These are phyloP conservation scores for Diaporthe citriasiana DNA, from an alignment of 2,329 filamentous ascomycete genomes.

Conservation along the genomic window DNA sequence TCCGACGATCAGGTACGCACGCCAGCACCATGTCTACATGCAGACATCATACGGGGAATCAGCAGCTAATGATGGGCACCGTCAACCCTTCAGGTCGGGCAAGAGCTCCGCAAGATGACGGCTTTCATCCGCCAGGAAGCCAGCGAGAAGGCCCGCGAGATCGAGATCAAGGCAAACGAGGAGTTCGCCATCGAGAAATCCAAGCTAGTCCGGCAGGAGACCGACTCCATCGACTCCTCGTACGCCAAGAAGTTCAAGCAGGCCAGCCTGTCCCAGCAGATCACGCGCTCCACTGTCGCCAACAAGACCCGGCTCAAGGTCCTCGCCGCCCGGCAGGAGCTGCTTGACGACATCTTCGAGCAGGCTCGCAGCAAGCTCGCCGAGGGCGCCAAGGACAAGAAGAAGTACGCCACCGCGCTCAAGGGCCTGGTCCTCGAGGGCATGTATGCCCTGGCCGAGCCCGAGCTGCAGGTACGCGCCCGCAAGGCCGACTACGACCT, in stretches of 20 bases:
- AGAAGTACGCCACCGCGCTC: slow-evolving; percentile 81
- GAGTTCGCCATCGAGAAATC: slow-evolving; percentile 99
- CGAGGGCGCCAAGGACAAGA: slow-evolving; percentile 75
- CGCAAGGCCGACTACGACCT: slow-evolving; percentile 83
- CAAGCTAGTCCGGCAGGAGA: slow-evolving; percentile 97
- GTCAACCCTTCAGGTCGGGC: slow-evolving; percentile 78
- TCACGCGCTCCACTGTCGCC: slow-evolving; percentile 93
- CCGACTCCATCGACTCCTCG: slow-evolving; percentile 87
- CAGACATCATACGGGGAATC: slow-evolving; percentile 37
- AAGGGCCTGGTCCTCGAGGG: slow-evolving; percentile 90
- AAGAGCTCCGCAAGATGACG: slow-evolving; percentile 99
- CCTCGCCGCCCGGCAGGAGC: slow-evolving; percentile 87
- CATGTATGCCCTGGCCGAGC: slow-evolving; percentile 88
- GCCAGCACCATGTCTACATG: slow-evolving; percentile 1
- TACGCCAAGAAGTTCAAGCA: slow-evolving; percentile 99
- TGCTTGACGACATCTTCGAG: slow-evolving; percentile 93
- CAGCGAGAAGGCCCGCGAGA: slow-evolving; percentile 95
- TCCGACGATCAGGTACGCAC: slow-evolving; percentile 92
- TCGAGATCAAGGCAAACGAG: slow-evolving; percentile 98
- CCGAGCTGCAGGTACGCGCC: slow-evolving; percentile 79
- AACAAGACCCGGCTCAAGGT: slow-evolving; percentile 97
- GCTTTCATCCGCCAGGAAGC: slow-evolving; percentile 99
- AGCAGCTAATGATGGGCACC: slow-evolving; percentile 34
- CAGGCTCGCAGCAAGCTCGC: slow-evolving; percentile 79
- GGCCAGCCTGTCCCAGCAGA: slow-evolving; percentile 98